Evolutionary conservation across 75 land plant species (phyloP), one percentile per base, ranked within the genome.

Genomic region (Sequoiadendron giganteum): DNA sequence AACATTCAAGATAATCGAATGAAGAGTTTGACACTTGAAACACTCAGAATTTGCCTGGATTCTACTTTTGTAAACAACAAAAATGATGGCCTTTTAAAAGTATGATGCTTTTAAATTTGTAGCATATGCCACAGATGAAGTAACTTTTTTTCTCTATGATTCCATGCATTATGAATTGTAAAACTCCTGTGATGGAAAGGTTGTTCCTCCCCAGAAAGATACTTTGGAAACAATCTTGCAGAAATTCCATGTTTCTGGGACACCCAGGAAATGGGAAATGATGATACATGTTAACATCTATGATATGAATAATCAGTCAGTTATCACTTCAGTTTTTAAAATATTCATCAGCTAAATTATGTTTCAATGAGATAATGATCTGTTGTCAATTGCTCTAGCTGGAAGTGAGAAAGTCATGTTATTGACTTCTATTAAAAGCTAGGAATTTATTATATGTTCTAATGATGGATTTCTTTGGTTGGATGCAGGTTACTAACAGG

Each of bases 401-500:
- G 8, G 82, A 79, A 79, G 43, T 10, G 43, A 82, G 32, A 47
- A 11, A 14, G 9, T 47, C 14, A 13, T 28, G 42, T 45, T 82
- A 28, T 0, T 82, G 48, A 82, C 34, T 47, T 28, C 21, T 47
- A 82, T 13, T 10, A 3, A 45, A 19, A n/a, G 10, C 40, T 42
- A 42, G 84, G 49, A 82, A 82, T 47, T 82, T 82, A 8, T 25
- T 82, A n/a, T 82, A 79, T 79, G 48, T 82, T 47, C 49, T 45
- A 47, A 82, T 47, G 84, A 82, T 47, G 52, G 30, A n/a, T 49
- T n/a, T 82, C 32, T 82, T 82, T 82, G 84, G 16, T 47, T 45
- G 52, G 48, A 84, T 86, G 79, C 91, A 97, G 99, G 86, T 87
- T 97, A 86, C 89, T 97, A 30, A 97, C 99, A n/a, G 99, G 99